Conservation (phyloP, 192 early-diverging fungal species). For the Dissophora globulifera region DNA sequence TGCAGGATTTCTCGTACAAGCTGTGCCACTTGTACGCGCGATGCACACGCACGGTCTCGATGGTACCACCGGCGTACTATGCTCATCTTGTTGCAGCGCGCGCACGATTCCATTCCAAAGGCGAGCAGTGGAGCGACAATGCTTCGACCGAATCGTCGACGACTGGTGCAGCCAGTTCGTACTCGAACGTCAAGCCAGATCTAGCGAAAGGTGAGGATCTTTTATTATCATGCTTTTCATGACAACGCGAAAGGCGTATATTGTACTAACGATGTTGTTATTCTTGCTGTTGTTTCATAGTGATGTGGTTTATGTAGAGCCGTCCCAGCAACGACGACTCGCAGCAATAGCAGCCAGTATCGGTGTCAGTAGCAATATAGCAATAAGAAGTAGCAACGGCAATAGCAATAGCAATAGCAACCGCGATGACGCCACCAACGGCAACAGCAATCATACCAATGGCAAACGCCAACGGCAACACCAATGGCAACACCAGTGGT, state of each 20-base stretch:
- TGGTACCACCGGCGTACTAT: conserved; percentile 92
- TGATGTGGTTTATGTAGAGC: conserved; percentile 42
- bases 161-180: conserved; percentile 16
- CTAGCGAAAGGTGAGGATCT: conserved; percentile 39
- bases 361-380: not conserved
- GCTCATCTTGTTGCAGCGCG: conserved; percentile 90
- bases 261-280: no score
- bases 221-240: no score
- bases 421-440: no score
- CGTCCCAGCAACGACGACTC: not conserved
- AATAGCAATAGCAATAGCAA: no score
- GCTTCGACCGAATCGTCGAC: conserved; percentile 34
- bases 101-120: conserved; percentile 84
- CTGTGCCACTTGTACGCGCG: conserved; percentile 92
- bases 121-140: conserved; percentile 60
- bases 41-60: conserved; percentile 86
- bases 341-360: not conserved
- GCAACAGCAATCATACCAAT: no score
- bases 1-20: conserved; percentile 89
- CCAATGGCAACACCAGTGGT: no score
- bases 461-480: no score
- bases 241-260: no score
- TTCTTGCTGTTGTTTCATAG: not conserved
- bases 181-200: conserved; percentile 53
- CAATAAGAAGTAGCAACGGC: no score